phyloP scores from a whole-genome alignment of 1,139 yeast species.

The Yamadazyma jaroonii region DNA sequence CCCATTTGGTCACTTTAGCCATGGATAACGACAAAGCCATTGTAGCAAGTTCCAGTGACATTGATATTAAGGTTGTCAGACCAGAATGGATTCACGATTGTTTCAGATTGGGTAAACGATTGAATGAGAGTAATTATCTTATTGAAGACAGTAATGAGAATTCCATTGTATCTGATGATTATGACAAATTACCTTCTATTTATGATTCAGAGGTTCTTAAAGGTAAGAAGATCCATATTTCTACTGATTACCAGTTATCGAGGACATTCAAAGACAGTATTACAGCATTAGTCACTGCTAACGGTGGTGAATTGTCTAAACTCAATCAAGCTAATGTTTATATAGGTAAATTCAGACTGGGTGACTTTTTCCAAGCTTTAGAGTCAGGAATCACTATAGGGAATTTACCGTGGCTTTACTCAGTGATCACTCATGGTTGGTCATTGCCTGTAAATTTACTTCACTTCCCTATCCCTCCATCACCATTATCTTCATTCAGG shows the following conservation, averaged over 20 bases:
- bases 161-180: slow-evolving; percentile 10
- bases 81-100: slow-evolving; percentile 82
- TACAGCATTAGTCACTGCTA: slow-evolving; percentile 23
- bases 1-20: slow-evolving; percentile 69
- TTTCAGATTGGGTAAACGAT: slow-evolving; percentile 46
- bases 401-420: slow-evolving; percentile 71
- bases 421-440: slow-evolving; percentile 61
- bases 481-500: slow-evolving; percentile 51
- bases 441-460: slow-evolving; percentile 58
- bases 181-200: slow-evolving; percentile 10
- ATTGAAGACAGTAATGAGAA: slow-evolving; percentile 7
- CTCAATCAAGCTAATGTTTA: slow-evolving; percentile 50
- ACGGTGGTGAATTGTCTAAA: slow-evolving; percentile 30
- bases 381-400: slow-evolving; percentile 47
- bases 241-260: slow-evolving; percentile 33
- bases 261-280: slow-evolving; percentile 27
- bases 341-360: slow-evolving; percentile 63
- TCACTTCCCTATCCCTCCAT: slow-evolving; percentile 68
- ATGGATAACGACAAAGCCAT: slow-evolving; percentile 49
- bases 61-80: slow-evolving; percentile 58
- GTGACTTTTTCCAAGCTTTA: slow-evolving; percentile 40
- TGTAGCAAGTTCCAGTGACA: slow-evolving; percentile 37
- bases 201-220: slow-evolving; percentile 17
- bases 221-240: slow-evolving; percentile 27
- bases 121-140: slow-evolving; percentile 54